Evolutionary conservation across 2,329 filamentous ascomycete genomes (phyloP), one percentile per base, ranked within the genome.

Genomic region (Pseudopyrenochaeta lycopersici): DNA sequence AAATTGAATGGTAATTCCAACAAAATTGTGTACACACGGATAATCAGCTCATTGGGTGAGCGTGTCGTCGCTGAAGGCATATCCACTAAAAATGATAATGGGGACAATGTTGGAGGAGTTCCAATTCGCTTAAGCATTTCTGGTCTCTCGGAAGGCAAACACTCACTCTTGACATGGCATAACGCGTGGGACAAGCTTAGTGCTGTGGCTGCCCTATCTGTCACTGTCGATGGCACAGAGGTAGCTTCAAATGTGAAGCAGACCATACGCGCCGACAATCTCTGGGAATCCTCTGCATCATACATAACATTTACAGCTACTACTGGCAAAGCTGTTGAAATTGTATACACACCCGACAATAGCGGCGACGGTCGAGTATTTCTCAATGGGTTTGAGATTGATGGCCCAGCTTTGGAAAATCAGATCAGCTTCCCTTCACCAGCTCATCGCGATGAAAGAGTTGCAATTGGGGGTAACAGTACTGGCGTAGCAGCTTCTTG

Each of bases 351-450:
- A 5, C 58, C 61, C 2, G 46, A 55, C 14, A 46, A 40, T 4
- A 32, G 33, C 7, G 58, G 51, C 4, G 61, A 62, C 33, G 55
- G 54, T 2, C 51, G 60, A 32, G 72, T 62, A 1, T 75, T 68
- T 38, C 30, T 74, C 12, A 75, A 75, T 44, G 70, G 66, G 0
- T 71, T 74, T 41, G 70, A 73, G 43, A 62, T 74, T 18, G 72
- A 74, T 47, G 56, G 51, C 1, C 54, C 69, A 2, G 50, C 54
- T 7, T 38, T 68, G 2, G 47, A 58, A 2, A 49, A 62, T 15
- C 66, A 68, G 42, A 64, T 71, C 42, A 56, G 52, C 20, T 73
- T 72, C 35, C 70, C 72, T 3, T 51, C 44, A 2, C 72, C 72
- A 7, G 46, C 49, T n/a, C 66, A 74, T 40, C 58, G 61, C 9